phyloP scores from a whole-genome alignment of 768 basidiomycete genomes.

The Suillus alpinus region DNA sequence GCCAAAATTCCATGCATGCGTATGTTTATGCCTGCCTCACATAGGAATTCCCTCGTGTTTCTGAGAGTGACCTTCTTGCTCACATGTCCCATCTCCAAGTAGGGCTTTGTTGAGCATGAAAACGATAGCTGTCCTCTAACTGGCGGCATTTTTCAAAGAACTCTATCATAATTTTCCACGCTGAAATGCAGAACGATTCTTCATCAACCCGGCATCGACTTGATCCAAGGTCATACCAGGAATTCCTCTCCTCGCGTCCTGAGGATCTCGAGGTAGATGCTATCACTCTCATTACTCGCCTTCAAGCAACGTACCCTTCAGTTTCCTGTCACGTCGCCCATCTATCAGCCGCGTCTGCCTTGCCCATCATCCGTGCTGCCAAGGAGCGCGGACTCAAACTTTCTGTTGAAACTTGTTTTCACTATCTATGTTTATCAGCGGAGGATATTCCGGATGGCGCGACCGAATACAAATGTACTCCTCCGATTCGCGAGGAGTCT shows the following conservation, averaged over 20 bases:
- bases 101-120: conserved; percentile 3
- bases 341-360: conserved; percentile 80
- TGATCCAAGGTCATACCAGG: conserved; percentile 62
- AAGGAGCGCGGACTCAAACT: conserved; percentile 62
- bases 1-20: conserved; percentile 1
- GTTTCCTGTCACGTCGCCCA: conserved; percentile 95
- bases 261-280: conserved; percentile 76
- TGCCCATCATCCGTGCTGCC: conserved; percentile 73
- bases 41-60: conserved; percentile 91
- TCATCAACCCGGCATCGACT: conserved; percentile 15
- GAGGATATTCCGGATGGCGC: conserved; percentile 69
- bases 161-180: conserved; percentile 84
- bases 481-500: conserved; percentile 74
- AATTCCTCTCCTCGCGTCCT: conserved; percentile 89
- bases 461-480: conserved; percentile 95
- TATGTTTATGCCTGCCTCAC: conserved; percentile 3
- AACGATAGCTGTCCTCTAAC: conserved; percentile 5
- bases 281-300: conserved; percentile 68
- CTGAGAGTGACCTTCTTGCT: conserved; percentile 57
- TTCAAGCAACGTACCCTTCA: conserved; percentile 60
- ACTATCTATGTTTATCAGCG: conserved; percentile 83
- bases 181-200: conserved; percentile 63
- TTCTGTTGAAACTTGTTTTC: conserved; percentile 96
- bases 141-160: conserved; percentile 51
- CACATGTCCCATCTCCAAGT: conserved; percentile 82